Evolutionary conservation across 352 stramenopile species (phyloP).

Genomic region (Stephanocyclus meneghinianus): DNA sequence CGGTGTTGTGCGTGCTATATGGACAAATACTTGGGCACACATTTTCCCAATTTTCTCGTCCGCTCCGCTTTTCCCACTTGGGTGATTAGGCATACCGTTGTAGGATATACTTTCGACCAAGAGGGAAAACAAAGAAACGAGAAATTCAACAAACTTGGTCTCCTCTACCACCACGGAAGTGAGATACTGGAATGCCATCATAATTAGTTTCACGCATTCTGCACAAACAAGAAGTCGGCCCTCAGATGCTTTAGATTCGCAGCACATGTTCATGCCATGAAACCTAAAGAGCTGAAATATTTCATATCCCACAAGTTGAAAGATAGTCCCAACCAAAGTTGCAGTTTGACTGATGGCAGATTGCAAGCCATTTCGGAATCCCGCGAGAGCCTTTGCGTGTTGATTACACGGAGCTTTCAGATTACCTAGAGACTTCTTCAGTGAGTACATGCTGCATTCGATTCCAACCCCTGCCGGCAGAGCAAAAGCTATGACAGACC

Average conservation of each 20-base stretch:
- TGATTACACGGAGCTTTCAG: constrained; percentile 21
- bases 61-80: constrained; percentile 53
- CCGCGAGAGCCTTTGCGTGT: constrained; percentile 44
- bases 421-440: constrained; percentile 55
- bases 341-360: constrained; percentile 27
- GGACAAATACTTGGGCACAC: constrained; percentile 75
- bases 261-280: constrained; percentile 31
- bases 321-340: constrained; percentile 39
- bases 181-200: constrained; percentile 74
- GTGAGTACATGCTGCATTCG: constrained; percentile 50
- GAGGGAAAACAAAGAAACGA: constrained; percentile 64
- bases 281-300: constrained; percentile 69
- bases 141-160: constrained; percentile 57
- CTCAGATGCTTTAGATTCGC: constrained; percentile 33
- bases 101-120: constrained; percentile 68
- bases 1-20: constrained; percentile 65
- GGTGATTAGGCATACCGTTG: constrained; percentile 81
- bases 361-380: constrained; percentile 41
- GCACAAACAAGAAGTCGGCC: constrained; percentile 56
- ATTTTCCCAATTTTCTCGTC: constrained; percentile 72
- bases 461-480: constrained; percentile 44
- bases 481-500: constrained; percentile 36
- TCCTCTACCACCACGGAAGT: constrained; percentile 49
- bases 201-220: constrained; percentile 73
- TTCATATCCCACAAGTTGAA: constrained; percentile 58